Percentiles rank a stretch among this genome's conserved stretches.
phyloP scores from a whole-genome alignment of 139 green algal genomes.

The Trebouxia sp. region DNA sequence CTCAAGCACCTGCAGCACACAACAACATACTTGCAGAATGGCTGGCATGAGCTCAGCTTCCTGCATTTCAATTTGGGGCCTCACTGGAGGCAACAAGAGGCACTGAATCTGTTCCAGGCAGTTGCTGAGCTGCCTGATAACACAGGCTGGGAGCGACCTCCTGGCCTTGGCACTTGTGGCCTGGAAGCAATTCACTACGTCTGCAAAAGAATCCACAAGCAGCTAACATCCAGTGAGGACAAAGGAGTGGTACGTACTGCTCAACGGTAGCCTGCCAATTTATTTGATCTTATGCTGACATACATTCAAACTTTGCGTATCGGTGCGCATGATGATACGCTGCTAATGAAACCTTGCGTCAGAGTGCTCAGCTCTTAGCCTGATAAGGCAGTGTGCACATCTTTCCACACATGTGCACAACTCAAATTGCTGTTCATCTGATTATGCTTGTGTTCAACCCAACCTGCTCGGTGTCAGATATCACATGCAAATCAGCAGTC shows the following conservation, averaged over 20 bases:
- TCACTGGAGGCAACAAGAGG: constrained; percentile 20
- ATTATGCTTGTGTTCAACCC: no score
- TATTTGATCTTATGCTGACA: not conserved
- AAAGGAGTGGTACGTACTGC: constrained; percentile 41
- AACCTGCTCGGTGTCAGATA: no score
- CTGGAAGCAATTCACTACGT: constrained; percentile 41
- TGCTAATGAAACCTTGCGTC: no score
- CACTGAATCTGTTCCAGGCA: constrained; percentile 28
- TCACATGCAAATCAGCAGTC: no score
- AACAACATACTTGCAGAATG: not conserved
- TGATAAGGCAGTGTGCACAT: not conserved
- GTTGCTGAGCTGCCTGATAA: constrained; percentile 38
- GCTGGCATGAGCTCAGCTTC: not conserved
- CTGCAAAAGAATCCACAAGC: constrained; percentile 39
- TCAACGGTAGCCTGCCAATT: not conserved
- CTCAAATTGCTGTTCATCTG: no score
- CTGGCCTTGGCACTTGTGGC: constrained; percentile 37
- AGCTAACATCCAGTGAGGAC: constrained; percentile 37
- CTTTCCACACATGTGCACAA: not conserved
- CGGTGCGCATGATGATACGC: not conserved
- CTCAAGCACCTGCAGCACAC: not conserved
- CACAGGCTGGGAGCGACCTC: constrained; percentile 38
- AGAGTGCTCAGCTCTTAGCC: not conserved
- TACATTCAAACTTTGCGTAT: not conserved
- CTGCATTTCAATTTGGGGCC: constrained; percentile 37